Base-by-base conservation (phyloP, 129 eudicot genomes). In the Chrysanthemum makinoi region DNA sequence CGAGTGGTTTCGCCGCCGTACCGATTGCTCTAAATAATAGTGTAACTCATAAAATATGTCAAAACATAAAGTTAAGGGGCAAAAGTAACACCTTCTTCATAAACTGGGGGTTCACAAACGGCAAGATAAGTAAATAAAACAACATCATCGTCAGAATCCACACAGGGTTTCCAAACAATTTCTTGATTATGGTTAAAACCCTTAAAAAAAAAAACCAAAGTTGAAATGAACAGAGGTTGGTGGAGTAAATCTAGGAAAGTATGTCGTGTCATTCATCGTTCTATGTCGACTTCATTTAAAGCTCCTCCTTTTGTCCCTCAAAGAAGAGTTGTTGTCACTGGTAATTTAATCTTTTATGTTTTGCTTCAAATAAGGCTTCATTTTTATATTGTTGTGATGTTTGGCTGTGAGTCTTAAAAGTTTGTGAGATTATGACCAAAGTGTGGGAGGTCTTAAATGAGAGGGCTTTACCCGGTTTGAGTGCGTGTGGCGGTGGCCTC, bases 241-340 rank as follows among this genome's bases (percentile, higher is more conserved):
- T 76, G 84, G 81, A 17, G 67, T 50, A 57, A 55, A 46, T 51
- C 75, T 35, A 64, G 75, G 43, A 35, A 69, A 6, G 13, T 56
- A 60, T 72, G 61, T 43, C 49, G 39, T 61, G 75, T 46, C 10
- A 43, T 68, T 60, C 78, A 10, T 43, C 86, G 84, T 52, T 64
- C 10, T 18, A 19, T 74, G 61, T 76, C 87, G 9, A 56, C 85
- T 73, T 75, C 89, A 9, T 84, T 86, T 63, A 71, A 63, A 2
- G 83, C 91, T 8, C 97, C 96, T 46, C 89, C 87, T 11, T 26
- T 47, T 30, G 24, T 47, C 39, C 83, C 84, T 66, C 88, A 60
- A 46, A 90, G 98, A 53, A 78, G 98, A 72, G 98, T 94, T 56
- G 98, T 94, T 33, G 90, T 94, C 78, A 94, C 98, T 28, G 98